Evolutionary conservation across 202 grass and related monocot genomes (phyloP), one percentile per base, ranked within the genome.

Genomic region (Schoenoplectus triqueter): DNA sequence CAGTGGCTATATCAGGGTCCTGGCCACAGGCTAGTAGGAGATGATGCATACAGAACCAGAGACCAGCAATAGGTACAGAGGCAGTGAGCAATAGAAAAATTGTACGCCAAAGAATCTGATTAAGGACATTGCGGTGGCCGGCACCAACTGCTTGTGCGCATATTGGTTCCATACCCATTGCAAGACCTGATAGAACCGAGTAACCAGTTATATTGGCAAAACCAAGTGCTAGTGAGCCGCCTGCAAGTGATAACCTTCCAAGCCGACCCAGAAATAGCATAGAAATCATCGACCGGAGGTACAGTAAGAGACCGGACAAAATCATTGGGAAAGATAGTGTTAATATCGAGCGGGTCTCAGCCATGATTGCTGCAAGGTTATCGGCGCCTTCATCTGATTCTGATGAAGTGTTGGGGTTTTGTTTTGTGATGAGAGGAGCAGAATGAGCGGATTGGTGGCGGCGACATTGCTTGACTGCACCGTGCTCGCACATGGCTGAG

Each of bases 141-240:
- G 95, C 91, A 11, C 96, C 96, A 84, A 99, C 91, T 2, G 96
- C 91, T 88, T 96, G 96, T 44, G 81, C 91, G 11, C 96, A 99
- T 13, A 99, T 87, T 4, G 96, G 96, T 81, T 99, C 96, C 96
- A 99, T 99, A 8, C 96, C 96, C 82, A 90, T 94, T 69, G 96
- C 90, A 86, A 99, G 93, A 18, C 96, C 96, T 0, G 91, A 96
- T 52, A 99, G 93, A 40, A 99, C 91, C 14, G 93, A 99, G 85
- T 96, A 99, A 2, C 93, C 93, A 42, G 93, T 94, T 83, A 99
- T 96, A 88, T 99, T 99, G 21, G 93, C 96, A 85, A 99, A 96
- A 52, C 93, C 91, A 18, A 99, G 90, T 56, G 96, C 91, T 20
- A 99, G 89, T 13, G 96, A 93, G 51, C 96, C 96, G 21, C 93